Conservation (phyloP, 1,284 basidiomycete species). For the Xerocomus minutiporus region DNA sequence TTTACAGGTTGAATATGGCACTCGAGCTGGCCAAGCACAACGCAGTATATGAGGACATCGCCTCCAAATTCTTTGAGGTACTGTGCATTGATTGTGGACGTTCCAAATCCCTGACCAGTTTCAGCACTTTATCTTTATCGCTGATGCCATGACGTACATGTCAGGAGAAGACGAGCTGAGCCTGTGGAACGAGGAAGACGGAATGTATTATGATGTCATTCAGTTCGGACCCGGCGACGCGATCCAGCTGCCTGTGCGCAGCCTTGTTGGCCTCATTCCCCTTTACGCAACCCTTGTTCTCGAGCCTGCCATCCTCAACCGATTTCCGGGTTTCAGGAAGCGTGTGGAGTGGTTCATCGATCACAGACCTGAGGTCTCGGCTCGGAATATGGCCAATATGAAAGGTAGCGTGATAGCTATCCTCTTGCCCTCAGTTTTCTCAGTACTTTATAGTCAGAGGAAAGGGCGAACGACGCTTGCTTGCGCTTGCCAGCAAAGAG, state of each 20-base stretch:
- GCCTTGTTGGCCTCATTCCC: conserved; percentile 92
- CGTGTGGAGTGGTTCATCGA: conserved; percentile 98
- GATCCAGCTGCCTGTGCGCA: conserved; percentile 89
- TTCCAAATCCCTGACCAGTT: conserved; percentile 7
- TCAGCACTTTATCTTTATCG: conserved; percentile 92
- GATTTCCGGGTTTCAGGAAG: conserved; percentile 97
- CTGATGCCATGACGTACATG: conserved; percentile 95
- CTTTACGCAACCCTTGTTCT: conserved; percentile 92
- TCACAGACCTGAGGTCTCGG: conserved; percentile 82
- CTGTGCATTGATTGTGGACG: conserved; percentile 11
- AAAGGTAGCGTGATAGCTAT: conserved; percentile 49
- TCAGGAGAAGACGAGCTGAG: conserved; percentile 72
- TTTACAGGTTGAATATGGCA: conserved; percentile 84
- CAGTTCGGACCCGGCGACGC: conserved; percentile 81
- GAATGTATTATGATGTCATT: conserved; percentile 98
- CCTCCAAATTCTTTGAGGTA: conserved; percentile 97
- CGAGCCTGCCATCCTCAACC: conserved; percentile 84
- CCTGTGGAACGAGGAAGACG: conserved; percentile 94
- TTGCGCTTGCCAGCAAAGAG: conserved; percentile 91
- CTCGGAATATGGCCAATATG: conserved; percentile 96
- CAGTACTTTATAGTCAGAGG: conserved; percentile 53
- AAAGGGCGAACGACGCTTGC: conserved; percentile 79
- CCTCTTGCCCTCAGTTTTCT: conserved; percentile 5
- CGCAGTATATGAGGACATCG: conserved; percentile 96
- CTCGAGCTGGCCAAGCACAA: conserved; percentile 98